A percentile compares a stretch with the other conserved stretches of the same genome.
Evolutionary conservation across 2,329 filamentous ascomycete genomes (phyloP).

Genomic region (Epichloe gansuensis): DNA sequence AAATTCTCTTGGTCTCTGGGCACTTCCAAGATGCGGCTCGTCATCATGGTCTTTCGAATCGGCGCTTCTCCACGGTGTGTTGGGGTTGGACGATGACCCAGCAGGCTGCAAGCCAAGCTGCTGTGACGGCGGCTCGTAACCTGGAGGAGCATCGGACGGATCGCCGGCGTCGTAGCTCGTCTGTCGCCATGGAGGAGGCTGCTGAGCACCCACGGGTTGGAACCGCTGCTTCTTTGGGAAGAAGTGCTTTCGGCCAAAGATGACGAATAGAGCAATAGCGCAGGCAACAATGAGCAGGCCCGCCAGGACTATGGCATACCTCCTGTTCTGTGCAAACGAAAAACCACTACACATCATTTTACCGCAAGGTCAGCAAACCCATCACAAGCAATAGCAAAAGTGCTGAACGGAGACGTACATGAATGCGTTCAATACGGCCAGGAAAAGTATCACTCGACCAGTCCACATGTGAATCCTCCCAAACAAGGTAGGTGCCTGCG

Average conservation of each 20-base stretch:
- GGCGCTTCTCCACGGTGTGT: slow-evolving; percentile 15
- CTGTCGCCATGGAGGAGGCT: slow-evolving; percentile 18
- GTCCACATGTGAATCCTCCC: slow-evolving; percentile 44
- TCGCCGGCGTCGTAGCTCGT: slow-evolving; percentile 12
- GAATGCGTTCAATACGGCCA: slow-evolving; percentile 44
- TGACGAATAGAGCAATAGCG: slow-evolving; percentile 23
- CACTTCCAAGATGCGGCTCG: slow-evolving; percentile 18
- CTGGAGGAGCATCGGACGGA: slow-evolving; percentile 19
- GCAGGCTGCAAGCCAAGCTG: slow-evolving; percentile 17
- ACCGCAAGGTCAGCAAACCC: slow-evolving; percentile 5
- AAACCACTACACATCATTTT: slow-evolving; percentile 33
- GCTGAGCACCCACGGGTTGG: slow-evolving; percentile 11
- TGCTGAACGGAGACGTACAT: slow-evolving; percentile 27
- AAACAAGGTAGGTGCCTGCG: slow-evolving; percentile 34
- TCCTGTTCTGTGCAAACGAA: slow-evolving; percentile 37
- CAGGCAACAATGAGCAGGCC: slow-evolving; percentile 33
- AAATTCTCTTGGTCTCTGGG: slow-evolving; percentile 22
- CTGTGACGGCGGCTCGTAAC: slow-evolving; percentile 21
- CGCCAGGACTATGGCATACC: slow-evolving; percentile 34
- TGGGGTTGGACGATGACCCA: slow-evolving; percentile 12
- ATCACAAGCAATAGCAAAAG: background rate
- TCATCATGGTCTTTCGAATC: slow-evolving; percentile 18
- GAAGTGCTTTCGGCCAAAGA: slow-evolving; percentile 17
- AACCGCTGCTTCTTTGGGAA: slow-evolving; percentile 11
- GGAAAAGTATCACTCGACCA: slow-evolving; percentile 38